Base-by-base conservation (phyloP, 169 alveolate genomes). In the Plasmodium vivax region DNA sequence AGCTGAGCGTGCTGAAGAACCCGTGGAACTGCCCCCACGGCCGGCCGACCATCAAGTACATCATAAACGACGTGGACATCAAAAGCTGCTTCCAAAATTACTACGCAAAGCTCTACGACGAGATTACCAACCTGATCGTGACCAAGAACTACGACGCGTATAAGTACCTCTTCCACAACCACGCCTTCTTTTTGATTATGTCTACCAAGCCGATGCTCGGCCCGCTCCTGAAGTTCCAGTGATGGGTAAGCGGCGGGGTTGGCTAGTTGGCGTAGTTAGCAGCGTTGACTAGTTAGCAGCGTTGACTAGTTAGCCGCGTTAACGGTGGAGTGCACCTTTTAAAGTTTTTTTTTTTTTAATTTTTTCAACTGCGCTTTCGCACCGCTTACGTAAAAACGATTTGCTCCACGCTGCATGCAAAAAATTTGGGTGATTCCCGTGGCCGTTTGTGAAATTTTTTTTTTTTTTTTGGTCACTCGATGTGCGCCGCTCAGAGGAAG, bases 1-100 rank as follows among this genome's bases (percentile, higher is more conserved):
- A 97, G 72, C 94, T 99, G 94, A 90, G 98, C 5, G 95, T 95
- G 41, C 96, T 99, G 38, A 96, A 98, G 56, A 98, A 99, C 73
- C 99, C 99, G 8, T 99, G 99, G 99, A 99, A 99, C 95, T 99
- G 99, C 93, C 99, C 99, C 38, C 99, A 99, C 95, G 99, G 99
- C 5, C 95, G 99, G 71, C 99, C 99, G 5, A 98, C 99, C n/a
- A 97, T 99, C 82, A 96, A 96, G 71, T 95, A 96, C 73, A 92
- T 96, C 3, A 84, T 84, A 10, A 88, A 88, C 43, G 58, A 79
- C 62, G 62, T 88, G 45, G 94, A 88, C 34, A 58, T 88, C 56
- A 56, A 88, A 80, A 88, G 47, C 23, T 88, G 79, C 56, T 88
- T 58, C 83, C 45, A 80, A 88, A 80, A 88, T 71, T 88, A 88